Evolutionary conservation across 768 basidiomycete species (phyloP).

Genomic region (Termitomyces eurrhizus): DNA sequence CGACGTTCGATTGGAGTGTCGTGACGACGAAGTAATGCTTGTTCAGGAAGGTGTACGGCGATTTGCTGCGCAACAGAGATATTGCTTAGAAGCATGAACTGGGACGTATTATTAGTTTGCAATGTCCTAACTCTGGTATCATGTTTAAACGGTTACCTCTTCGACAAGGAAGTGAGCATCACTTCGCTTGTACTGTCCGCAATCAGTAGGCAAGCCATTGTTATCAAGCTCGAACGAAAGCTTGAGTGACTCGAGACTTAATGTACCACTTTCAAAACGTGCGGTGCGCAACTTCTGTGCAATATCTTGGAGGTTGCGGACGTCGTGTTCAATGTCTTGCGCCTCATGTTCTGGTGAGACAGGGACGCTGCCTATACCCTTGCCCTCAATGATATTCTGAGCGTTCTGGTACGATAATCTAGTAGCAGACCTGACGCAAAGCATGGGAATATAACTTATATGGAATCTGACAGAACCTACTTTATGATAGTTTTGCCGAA

Average conservation of each 20-base stretch:
- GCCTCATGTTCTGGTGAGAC: conserved; percentile 56
- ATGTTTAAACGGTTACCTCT: conserved; percentile 53
- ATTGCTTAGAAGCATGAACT: conserved; percentile 96
- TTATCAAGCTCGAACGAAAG: conserved; percentile 81
- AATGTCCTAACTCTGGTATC: not conserved
- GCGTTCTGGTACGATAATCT: conserved; percentile 83
- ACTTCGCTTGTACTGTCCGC: conserved; percentile 53
- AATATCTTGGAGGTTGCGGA: conserved; percentile 62
- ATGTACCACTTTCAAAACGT: conserved; percentile 78
- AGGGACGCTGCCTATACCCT: conserved; percentile 46
- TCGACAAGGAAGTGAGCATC: conserved; percentile 84
- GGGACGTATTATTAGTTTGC: not conserved
- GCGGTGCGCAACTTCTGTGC: conserved; percentile 68
- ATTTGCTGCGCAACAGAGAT: conserved; percentile 88
- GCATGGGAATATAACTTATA: not conserved
- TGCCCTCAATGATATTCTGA: conserved; percentile 78
- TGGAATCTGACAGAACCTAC: conserved; percentile 35
- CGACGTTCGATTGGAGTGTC: conserved; percentile 91
- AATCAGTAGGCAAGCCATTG: conserved; percentile 76
- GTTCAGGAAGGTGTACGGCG: conserved; percentile 92
- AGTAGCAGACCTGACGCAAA: conserved; percentile 64
- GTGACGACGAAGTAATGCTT: conserved; percentile 93
- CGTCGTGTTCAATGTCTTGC: conserved; percentile 68
- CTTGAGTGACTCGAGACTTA: conserved; percentile 64
- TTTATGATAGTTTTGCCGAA: conserved; percentile 92